These are phyloP conservation scores for Trypanosoma melophagium DNA, from an alignment of 208 protist species.

Conservation along the genomic window DNA sequence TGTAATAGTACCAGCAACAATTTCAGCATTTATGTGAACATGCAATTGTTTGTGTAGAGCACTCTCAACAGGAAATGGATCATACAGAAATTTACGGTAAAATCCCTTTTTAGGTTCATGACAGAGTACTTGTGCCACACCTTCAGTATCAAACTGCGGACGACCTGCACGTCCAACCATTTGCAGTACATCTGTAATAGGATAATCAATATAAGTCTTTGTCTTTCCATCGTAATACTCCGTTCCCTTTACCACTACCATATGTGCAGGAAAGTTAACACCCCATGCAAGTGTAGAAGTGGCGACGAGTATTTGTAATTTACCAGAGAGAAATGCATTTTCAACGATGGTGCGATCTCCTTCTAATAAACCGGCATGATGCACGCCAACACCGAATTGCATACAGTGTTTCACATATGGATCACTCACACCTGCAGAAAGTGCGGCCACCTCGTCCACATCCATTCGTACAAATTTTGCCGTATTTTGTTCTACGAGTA, in stretches of 20 bases:
- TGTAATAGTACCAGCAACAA: slow-evolving; percentile 94
- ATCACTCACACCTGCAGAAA: slow-evolving; percentile 80
- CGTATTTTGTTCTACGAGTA: slow-evolving; percentile 91
- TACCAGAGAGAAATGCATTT: slow-evolving; percentile 91
- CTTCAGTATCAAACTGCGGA: slow-evolving; percentile 96
- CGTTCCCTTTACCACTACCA: slow-evolving; percentile 99
- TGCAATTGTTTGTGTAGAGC: slow-evolving; percentile 93
- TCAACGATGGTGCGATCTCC: slow-evolving; percentile 91
- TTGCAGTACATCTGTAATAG: slow-evolving; percentile 99
- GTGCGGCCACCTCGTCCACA: slow-evolving; percentile 84
- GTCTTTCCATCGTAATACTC: slow-evolving; percentile 99
- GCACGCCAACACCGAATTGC: slow-evolving; percentile 98
- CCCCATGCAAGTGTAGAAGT: slow-evolving; percentile 99
- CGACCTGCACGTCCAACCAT: slow-evolving; percentile 99
- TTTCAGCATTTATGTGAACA: slow-evolving; percentile 99
- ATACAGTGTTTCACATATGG: slow-evolving; percentile 94
- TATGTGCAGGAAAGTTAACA: slow-evolving; percentile 99
- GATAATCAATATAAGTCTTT: slow-evolving; percentile 97
- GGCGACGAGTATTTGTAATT: slow-evolving; percentile 98
- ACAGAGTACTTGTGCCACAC: slow-evolving; percentile 96
- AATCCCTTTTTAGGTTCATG: slow-evolving; percentile 99
- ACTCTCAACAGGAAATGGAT: slow-evolving; percentile 99
- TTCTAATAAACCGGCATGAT: slow-evolving; percentile 97
- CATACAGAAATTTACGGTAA: slow-evolving; percentile 99
- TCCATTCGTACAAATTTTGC: slow-evolving; percentile 92